phyloP scores from a whole-genome alignment of 2,329 filamentous ascomycete genomes.

The Fusarium chuoi region DNA sequence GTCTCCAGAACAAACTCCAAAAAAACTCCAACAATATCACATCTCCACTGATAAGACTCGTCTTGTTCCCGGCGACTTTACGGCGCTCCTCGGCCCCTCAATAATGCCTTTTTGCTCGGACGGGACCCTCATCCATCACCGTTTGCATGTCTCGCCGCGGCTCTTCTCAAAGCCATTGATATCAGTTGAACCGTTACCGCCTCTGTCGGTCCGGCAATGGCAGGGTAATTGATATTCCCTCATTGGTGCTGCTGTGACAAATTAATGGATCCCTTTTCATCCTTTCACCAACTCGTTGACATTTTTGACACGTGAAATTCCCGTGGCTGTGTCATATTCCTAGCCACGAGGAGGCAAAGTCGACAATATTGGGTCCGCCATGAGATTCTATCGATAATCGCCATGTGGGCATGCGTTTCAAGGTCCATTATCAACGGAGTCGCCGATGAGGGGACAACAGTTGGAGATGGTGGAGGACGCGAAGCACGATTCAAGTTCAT shows the following conservation, averaged over 20 bases:
- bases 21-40: not conserved
- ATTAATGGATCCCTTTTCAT: not conserved
- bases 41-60: slow-evolving; percentile 30
- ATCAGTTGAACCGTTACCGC: not conserved
- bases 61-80: slow-evolving; percentile 21
- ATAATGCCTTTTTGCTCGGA: slow-evolving; percentile 14
- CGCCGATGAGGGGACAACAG: slow-evolving; percentile 4
- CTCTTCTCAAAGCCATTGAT: slow-evolving; percentile 10
- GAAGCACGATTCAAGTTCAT: slow-evolving; percentile 14
- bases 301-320: slow-evolving; percentile 28
- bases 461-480: not conserved
- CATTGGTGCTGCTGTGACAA: slow-evolving; percentile 9
- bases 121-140: not conserved
- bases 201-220: slow-evolving; percentile 24
- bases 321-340: slow-evolving; percentile 25
- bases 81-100: slow-evolving; percentile 34
- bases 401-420: slow-evolving; percentile 22
- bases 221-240: not conserved
- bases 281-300: not conserved
- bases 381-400: not conserved
- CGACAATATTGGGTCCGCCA: slow-evolving; percentile 1
- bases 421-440: slow-evolving; percentile 10
- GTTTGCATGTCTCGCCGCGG: slow-evolving; percentile 7
- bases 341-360: slow-evolving; percentile 25
- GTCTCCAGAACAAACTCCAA: slow-evolving; percentile 3